A percentile compares a stretch with the other conserved stretches of the same genome.
Conservation (phyloP, 2,329 filamentous ascomycete genomes). For the Xylogone sp. region DNA sequence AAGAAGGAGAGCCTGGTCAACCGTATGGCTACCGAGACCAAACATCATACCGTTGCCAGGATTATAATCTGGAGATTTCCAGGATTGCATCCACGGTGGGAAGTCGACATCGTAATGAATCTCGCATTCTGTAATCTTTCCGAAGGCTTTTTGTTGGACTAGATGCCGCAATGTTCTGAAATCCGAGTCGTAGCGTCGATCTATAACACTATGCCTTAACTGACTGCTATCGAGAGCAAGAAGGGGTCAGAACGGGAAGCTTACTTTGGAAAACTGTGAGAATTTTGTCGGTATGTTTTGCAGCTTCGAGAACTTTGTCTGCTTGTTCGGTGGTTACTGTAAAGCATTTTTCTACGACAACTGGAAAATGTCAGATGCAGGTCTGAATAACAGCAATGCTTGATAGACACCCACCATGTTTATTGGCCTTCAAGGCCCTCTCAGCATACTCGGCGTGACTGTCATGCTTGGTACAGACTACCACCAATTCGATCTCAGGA, state of each 20-base stretch:
- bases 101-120: slow-evolving; percentile 36
- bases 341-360: slow-evolving; percentile 36
- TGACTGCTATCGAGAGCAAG: not conserved
- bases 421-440: slow-evolving; percentile 29
- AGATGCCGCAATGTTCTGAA: slow-evolving; percentile 31
- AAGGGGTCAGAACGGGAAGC: not conserved
- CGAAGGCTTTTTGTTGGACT: slow-evolving; percentile 19
- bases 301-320: slow-evolving; percentile 27
- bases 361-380: slow-evolving; percentile 16
- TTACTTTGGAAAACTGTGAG: slow-evolving; percentile 34
- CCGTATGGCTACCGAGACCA: slow-evolving; percentile 36
- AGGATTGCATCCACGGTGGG: slow-evolving; percentile 33
- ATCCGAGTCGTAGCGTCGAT: slow-evolving; percentile 34
- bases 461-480: slow-evolving; percentile 30
- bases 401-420: slow-evolving; percentile 29
- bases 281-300: slow-evolving; percentile 26
- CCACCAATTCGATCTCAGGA: slow-evolving; percentile 28
- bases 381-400: too few species aligned
- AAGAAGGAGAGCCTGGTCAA: slow-evolving; percentile 33
- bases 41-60: slow-evolving; percentile 39
- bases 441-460: slow-evolving; percentile 29
- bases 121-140: slow-evolving; percentile 28
- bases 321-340: slow-evolving; percentile 29
- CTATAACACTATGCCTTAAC: slow-evolving; percentile 8
- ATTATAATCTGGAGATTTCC: slow-evolving; percentile 28